Conservation (phyloP, 768 basidiomycete genomes). For the Collybia nuda region DNA sequence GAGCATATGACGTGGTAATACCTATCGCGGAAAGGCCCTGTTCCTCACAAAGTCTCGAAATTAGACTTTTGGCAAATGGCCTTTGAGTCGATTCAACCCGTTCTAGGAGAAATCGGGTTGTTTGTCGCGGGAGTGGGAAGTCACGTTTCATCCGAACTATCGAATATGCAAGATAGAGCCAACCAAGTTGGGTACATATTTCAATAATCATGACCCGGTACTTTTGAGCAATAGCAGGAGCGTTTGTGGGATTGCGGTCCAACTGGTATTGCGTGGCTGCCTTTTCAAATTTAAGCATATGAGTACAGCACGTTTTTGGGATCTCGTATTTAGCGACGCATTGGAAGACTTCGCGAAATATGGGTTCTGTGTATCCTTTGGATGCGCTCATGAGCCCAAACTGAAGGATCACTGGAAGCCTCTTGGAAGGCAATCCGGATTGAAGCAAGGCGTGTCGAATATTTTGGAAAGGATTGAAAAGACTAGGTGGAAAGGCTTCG, state of each 20-base stretch:
- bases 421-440: constrained; percentile 11
- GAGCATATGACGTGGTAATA: too few relatives aligned
- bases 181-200: constrained; percentile 13
- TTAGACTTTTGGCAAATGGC: too few relatives aligned
- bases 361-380: constrained; percentile 18
- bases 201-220: constrained; percentile 11
- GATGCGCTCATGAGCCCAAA: constrained; percentile 18
- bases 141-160: constrained; percentile 4
- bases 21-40: too few relatives aligned
- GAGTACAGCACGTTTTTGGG: constrained; percentile 1
- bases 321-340: constrained; percentile 12
- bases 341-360: constrained; percentile 13
- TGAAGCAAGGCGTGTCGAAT: constrained; percentile 13
- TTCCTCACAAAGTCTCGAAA: too few relatives aligned
- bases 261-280: constrained; percentile 5
- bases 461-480: constrained; percentile 4
- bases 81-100: not conserved
- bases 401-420: constrained; percentile 10
- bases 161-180: constrained; percentile 12
- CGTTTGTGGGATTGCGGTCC: not conserved
- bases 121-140: constrained; percentile 7
- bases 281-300: constrained; percentile 11
- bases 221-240: not conserved
- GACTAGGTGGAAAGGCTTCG: not conserved
- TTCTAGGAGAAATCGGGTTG: constrained; percentile 5